Base-by-base conservation (phyloP, 2,329 filamentous ascomycete genomes). In the Podosphaera fusca region DNA sequence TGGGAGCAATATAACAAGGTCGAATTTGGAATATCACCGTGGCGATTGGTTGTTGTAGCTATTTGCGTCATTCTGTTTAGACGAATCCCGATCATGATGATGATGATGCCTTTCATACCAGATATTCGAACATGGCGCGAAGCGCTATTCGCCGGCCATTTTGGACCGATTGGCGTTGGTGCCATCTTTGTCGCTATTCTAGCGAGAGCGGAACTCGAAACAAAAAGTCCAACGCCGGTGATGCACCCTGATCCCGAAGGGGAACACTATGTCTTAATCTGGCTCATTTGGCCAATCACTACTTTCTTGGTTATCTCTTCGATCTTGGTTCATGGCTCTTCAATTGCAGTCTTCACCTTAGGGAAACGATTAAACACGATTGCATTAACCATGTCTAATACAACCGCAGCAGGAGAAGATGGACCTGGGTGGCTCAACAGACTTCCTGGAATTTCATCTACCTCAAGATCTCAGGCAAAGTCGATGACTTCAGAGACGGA, bases 81-180 rank as follows among this genome's bases (percentile, higher is more conserved):
- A 55, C 86, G 92, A 47, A 92, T 98, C 34, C 92, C 92, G 2
- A 81, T 95, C 69, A 96, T 98, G 92, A 71, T 98, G 70, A 70
- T 79, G 0, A 73, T 96, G 58, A 96, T 96, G 67, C 90, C 92
- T 0, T 61, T 95, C 4, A 96, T 98, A 69, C 90, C 92, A 0
- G 92, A 98, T 66, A 82, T 98, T 64, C 96, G 95, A 71, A 96
- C 90, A 0, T 98, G 92, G 90, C 83, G 92, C 64, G 92, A 98
- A 68, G 90, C 92, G 4, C 74, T 95, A 1, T 98, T 98, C 67
- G 92, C 92, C 14, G 92, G 92, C 1, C 92, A 98, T 68, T 98
- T 98, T 66, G 92, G 92, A 5, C 92, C 92, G 34, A 96, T 98
- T 63, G 92, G 92, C 56, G 92, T 98, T 56, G 92, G 92, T 59